Base-by-base conservation (phyloP, 2,329 filamentous ascomycete species). In the Alternaria sp. region DNA sequence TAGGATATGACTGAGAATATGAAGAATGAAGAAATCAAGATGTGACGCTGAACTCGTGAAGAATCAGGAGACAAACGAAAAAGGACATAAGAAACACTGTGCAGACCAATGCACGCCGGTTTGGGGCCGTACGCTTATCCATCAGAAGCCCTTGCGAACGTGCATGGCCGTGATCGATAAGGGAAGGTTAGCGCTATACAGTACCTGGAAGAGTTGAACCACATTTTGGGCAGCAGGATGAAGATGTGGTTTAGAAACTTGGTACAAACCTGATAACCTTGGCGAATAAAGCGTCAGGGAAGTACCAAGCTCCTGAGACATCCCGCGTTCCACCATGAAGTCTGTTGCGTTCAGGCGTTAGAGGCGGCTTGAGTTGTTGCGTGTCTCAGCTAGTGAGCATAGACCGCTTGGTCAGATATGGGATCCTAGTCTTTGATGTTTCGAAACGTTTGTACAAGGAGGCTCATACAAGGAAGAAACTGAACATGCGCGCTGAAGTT, bases 31-130 rank as follows among this genome's bases (percentile, higher is more conserved):
- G 55, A 21, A 70, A 50, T 43, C 50, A 54, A 19, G 62, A 54
- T 17, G 62, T 47, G 7, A 59, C 3, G 4, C 62, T 25, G n/a
- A 51, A 50, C n/a, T 45, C 36, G 25, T 69, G 57, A n/a, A 70
- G 30, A 13, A 67, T 49, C 8, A 69, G 15, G 5, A 73, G 15
- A 6, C 28, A 45, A 15, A 62, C 13, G 30, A 66, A 63, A 32
- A 74, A 25, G n/a, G 60, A 49, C n/a, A 62, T 2, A 11, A 65
- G 44, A 10, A 70, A 40, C n/a, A 17, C 36, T 17, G 49, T 15
- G 61, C 58, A 49, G 66, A 40, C 67, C 69, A 72, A 23, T 66
- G 51, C 44, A 57, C 46, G 32, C 66, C 66, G 25, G 62, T 59
- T 46, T 60, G 64, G 7, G 58, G 56, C 43, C 47, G 66, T 7